phyloP scores from a whole-genome alignment of 2,329 filamentous ascomycete species.

The Pestalotiopsis fici region DNA sequence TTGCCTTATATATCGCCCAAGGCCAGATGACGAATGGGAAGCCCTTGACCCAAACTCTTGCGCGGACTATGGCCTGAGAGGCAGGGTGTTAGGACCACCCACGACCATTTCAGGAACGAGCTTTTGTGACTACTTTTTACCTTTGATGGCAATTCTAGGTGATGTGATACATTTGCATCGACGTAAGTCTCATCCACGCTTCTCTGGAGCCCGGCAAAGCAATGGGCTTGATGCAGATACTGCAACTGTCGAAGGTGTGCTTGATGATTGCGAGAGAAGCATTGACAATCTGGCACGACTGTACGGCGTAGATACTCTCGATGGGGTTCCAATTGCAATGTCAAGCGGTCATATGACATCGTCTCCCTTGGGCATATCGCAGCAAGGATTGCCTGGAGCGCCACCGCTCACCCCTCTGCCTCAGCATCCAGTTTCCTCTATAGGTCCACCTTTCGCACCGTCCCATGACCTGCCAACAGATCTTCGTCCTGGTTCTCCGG shows the following conservation, averaged over 20 bases:
- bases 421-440: neutral
- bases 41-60: neutral
- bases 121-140: neutral
- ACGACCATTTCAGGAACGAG: neutral
- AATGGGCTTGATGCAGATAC: neutral
- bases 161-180: neutral
- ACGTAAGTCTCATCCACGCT: neutral
- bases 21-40: neutral
- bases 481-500: no score
- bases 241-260: neutral
- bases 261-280: neutral
- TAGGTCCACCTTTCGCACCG: no score
- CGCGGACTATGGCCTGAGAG: neutral
- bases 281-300: neutral
- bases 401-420: neutral
- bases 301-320: neutral
- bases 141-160: neutral
- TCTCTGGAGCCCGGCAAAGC: neutral
- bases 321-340: neutral
- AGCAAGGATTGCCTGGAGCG: neutral
- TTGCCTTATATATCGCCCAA: neutral
- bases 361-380: no score
- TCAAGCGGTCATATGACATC: neutral
- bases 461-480: no score
- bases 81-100: neutral